Conservation (phyloP, 805 yeast genomes). For the Wickerhamiella brachini region DNA sequence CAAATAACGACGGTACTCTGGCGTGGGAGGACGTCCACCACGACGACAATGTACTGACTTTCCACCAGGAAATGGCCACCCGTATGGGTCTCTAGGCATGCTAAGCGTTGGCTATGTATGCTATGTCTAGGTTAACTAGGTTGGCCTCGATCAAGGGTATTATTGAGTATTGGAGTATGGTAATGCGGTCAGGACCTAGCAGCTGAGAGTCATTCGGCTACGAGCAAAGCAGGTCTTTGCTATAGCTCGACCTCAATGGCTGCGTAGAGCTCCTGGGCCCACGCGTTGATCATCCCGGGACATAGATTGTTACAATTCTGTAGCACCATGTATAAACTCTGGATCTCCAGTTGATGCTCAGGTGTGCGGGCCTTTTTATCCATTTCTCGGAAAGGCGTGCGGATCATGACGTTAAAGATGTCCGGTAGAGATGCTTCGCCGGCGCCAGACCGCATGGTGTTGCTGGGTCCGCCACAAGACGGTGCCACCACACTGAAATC, state of each 20-base stretch:
- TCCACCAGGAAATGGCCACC: slow-evolving; percentile 65
- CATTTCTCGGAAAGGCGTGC: background rate
- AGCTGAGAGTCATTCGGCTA: too few species aligned
- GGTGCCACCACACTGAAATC: background rate
- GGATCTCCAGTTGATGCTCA: background rate
- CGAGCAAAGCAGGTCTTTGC: too few species aligned
- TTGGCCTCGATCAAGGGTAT: too few species aligned
- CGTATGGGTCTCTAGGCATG: slow-evolving; percentile 24
- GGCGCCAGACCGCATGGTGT: background rate
- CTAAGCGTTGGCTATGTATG: too few species aligned
- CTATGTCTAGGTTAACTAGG: too few species aligned
- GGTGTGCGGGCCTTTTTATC: background rate
- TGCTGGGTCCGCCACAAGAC: background rate
- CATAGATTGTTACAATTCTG: background rate
- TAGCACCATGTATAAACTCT: background rate
- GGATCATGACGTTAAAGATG: background rate
- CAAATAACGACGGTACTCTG: slow-evolving; percentile 59
- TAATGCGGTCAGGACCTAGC: too few species aligned
- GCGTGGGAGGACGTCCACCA: slow-evolving; percentile 92
- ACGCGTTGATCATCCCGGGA: background rate
- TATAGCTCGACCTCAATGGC: background rate
- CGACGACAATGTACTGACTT: slow-evolving; percentile 29
- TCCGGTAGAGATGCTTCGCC: background rate
- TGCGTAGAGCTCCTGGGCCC: background rate
- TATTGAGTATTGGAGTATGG: too few species aligned